Conservation (phyloP, 2,329 filamentous ascomycete species). For the Pseudopyrenochaeta lycopersici region DNA sequence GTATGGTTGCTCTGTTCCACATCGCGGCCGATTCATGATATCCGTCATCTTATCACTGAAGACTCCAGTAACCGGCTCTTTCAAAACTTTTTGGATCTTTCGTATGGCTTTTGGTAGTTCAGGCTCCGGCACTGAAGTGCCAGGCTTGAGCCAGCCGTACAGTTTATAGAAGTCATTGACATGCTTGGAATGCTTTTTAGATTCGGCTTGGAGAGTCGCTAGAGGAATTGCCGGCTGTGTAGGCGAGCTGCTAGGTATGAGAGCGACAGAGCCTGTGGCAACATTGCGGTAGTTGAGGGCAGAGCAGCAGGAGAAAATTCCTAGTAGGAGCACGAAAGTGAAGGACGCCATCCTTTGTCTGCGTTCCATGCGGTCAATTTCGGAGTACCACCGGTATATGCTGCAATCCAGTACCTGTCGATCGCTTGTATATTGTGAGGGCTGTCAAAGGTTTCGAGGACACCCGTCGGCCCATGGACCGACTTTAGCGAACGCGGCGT, state of each 20-base stretch:
- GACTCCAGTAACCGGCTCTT: constrained; percentile 32
- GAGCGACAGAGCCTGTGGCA: constrained; percentile 15
- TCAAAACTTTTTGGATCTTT: constrained; percentile 37
- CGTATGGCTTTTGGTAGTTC: constrained; percentile 36
- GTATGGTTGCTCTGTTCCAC: constrained; percentile 34
- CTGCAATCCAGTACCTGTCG: not conserved
- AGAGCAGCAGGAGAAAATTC: constrained; percentile 9
- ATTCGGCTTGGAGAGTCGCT: constrained; percentile 13
- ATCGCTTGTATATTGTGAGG: constrained; percentile 2
- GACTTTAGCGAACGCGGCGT: not conserved
- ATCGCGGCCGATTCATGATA: constrained; percentile 36
- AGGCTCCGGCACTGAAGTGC: constrained; percentile 28
- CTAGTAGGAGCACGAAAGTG: constrained; percentile 6
- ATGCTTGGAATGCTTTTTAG: constrained; percentile 31
- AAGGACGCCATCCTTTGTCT: constrained; percentile 21
- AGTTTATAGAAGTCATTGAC: constrained; percentile 41
- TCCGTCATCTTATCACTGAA: constrained; percentile 36
- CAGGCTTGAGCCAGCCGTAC: constrained; percentile 37
- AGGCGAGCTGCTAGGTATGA: constrained; percentile 32
- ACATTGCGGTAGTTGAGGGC: constrained; percentile 6
- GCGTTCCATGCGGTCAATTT: constrained; percentile 9
- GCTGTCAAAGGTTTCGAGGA: not conserved
- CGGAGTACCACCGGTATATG: not conserved
- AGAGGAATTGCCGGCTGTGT: constrained; percentile 6
- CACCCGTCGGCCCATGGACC: not conserved